These are phyloP conservation scores for Lichtheimia ornata DNA, from an alignment of 371 early-diverging fungal genomes.

Conservation along the genomic window DNA sequence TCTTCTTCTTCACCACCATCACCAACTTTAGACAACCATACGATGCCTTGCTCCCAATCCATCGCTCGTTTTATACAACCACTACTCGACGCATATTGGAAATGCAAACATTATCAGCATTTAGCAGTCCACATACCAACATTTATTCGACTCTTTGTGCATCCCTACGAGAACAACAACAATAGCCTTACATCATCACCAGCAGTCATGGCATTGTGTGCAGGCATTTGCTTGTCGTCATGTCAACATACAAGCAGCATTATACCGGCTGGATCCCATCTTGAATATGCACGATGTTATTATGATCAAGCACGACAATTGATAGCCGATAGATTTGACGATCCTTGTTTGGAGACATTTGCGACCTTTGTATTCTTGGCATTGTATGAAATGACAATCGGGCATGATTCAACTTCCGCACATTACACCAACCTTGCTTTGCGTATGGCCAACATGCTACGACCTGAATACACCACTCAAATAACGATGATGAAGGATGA, in stretches of 20 bases:
- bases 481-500: neutral
- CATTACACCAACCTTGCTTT: neutral
- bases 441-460: neutral
- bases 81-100: conserved; percentile 9
- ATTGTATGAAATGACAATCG: neutral
- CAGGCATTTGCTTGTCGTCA: conserved; percentile 8
- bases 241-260: conserved; percentile 9
- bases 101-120: conserved; percentile 6
- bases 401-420: neutral
- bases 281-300: conserved; percentile 4
- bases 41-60: neutral
- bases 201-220: conserved; percentile 16
- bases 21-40: neutral
- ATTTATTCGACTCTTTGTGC: conserved; percentile 9
- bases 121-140: conserved; percentile 10
- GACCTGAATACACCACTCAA: neutral
- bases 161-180: neutral
- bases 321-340: conserved; percentile 12
- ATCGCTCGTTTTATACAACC: conserved; percentile 1
- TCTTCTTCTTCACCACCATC: neutral
- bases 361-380: conserved; percentile 7
- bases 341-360: conserved; percentile 12
- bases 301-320: conserved; percentile 8
- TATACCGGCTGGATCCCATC: neutral
- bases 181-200: conserved; percentile 6